Percentiles rank a stretch among this genome's conserved stretches.
Conservation (phyloP, 441 rosid species). For the Hypseocharis bilobata region DNA sequence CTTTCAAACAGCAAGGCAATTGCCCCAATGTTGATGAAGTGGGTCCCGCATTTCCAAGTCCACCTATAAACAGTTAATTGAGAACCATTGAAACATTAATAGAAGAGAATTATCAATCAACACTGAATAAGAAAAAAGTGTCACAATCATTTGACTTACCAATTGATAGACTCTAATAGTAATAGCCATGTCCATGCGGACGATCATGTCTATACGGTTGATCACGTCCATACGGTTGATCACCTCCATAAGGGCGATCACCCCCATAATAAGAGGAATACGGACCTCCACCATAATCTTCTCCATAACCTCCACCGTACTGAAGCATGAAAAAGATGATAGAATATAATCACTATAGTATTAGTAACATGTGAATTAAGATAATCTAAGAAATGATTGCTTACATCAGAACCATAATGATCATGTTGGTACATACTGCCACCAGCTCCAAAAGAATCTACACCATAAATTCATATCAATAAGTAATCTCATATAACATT, state of each 20-base stretch:
- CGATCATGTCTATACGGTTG: background rate
- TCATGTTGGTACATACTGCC: conserved; percentile 36
- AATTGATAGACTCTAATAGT: conserved; percentile 25
- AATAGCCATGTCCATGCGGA: conserved; percentile 24
- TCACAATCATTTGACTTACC: conserved; percentile 28
- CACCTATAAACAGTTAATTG: conserved; percentile 30
- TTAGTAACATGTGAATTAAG: conserved; percentile 4
- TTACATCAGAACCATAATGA: conserved; percentile 43
- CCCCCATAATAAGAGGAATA: conserved; percentile 35
- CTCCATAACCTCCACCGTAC: conserved; percentile 25
- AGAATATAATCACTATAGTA: conserved; percentile 11
- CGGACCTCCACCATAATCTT: conserved; percentile 16
- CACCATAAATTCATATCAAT: conserved; percentile 22
- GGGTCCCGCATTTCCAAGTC: conserved; percentile 30
- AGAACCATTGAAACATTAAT: conserved; percentile 12
- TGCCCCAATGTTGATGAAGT: conserved; percentile 21
- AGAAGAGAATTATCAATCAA: conserved; percentile 2
- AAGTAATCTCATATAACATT: conserved; percentile 15
- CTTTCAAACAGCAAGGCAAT: conserved; percentile 30
- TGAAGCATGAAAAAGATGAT: conserved; percentile 26
- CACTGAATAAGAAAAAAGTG: conserved; percentile 5
- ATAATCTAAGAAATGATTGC: conserved; percentile 21
- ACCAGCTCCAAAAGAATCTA: conserved; percentile 37
- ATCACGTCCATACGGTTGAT: background rate
- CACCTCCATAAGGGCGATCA: conserved; percentile 36